Evolutionary conservation across 2,329 filamentous ascomycete genomes (phyloP).

Genomic region (Daldinia sp.): DNA sequence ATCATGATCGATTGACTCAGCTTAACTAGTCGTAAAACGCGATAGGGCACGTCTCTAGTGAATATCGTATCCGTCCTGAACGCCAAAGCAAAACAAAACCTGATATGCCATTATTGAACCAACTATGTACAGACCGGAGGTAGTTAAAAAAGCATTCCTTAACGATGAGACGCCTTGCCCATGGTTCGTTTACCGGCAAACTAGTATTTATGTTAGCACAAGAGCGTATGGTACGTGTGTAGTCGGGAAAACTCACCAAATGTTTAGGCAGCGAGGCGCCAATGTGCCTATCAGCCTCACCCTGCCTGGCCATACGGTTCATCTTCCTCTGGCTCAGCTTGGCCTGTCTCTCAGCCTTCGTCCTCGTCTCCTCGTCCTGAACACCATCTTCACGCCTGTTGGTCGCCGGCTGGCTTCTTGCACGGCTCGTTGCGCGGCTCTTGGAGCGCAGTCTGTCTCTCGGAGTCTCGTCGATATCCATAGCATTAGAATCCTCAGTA

Average conservation of each 20-base stretch:
- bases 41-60: conserved; percentile 7
- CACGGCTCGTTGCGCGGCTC: conserved; percentile 78
- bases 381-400: conserved; percentile 84
- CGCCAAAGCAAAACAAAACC: conserved; percentile 23
- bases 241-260: conserved; percentile 69
- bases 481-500: conserved; percentile 72
- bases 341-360: conserved; percentile 83
- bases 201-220: conserved; percentile 56
- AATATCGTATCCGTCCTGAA: conserved; percentile 20
- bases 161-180: conserved; percentile 83
- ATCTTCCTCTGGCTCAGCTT: conserved; percentile 97
- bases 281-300: conserved; percentile 93
- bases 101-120: conserved; percentile 22
- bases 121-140: conserved; percentile 13
- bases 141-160: conserved; percentile 37
- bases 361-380: conserved; percentile 68
- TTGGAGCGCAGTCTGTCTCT: conserved; percentile 73
- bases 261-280: conserved; percentile 86
- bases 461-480: conserved; percentile 73
- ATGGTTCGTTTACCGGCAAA: conserved; percentile 91
- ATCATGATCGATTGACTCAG: conserved; percentile 13
- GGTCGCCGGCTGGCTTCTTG: conserved; percentile 65
- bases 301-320: conserved; percentile 97
- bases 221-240: conserved; percentile 3
- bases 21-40: conserved; percentile 11